phyloP scores from a whole-genome alignment of 345 rosid genomes.

The Moricandia moricandioides region DNA sequence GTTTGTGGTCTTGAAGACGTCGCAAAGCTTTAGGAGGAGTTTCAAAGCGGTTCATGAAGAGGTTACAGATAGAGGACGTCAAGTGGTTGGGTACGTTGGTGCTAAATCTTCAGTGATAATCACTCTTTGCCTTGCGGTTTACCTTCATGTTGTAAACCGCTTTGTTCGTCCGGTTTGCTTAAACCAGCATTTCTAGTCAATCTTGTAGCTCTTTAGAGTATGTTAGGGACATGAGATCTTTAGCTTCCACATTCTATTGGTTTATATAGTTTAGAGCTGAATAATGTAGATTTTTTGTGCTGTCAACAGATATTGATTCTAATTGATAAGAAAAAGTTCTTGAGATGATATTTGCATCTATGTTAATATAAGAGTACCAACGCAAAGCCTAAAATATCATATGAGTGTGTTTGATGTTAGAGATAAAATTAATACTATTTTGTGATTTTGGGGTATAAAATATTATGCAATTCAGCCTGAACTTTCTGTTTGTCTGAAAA shows the following conservation, averaged over 20 bases:
- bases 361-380: background rate
- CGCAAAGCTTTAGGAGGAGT: constrained; percentile 56
- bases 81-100: constrained; percentile 65
- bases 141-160: constrained; percentile 49
- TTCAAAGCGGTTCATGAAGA: constrained; percentile 48
- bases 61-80: constrained; percentile 61
- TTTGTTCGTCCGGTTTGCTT: constrained; percentile 19
- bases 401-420: background rate
- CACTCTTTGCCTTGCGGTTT: constrained; percentile 76
- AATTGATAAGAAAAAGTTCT: background rate
- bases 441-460: background rate
- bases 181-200: constrained; percentile 11
- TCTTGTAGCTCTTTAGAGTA: background rate
- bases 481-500: no score
- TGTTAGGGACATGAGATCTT: constrained; percentile 4
- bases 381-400: background rate
- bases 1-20: constrained; percentile 61
- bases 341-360: background rate
- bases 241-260: background rate
- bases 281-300: background rate
- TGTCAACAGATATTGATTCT: background rate
- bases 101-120: constrained; percentile 72
- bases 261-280: background rate
- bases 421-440: background rate
- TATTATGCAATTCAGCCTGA: no score